These are phyloP conservation scores for Coffea humblotiana DNA, from an alignment of 305 asterid genomes.

Conservation along the genomic window DNA sequence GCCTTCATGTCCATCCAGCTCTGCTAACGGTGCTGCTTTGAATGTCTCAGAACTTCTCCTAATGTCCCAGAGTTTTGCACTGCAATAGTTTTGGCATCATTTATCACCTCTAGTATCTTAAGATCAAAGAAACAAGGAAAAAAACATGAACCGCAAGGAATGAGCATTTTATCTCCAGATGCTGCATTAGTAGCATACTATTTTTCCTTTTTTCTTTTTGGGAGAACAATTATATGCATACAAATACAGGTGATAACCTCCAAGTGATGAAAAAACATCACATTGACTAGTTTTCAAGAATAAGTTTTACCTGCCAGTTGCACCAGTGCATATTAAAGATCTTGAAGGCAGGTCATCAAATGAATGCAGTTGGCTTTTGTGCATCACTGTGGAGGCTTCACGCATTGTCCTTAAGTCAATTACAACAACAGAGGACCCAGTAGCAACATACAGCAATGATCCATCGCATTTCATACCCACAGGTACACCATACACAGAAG, in stretches of 20 bases:
- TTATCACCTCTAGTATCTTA: slow-evolving; percentile 1
- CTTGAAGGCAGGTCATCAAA: slow-evolving; percentile 65
- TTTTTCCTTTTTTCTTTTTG: no score
- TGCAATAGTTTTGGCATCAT: slow-evolving; percentile 22
- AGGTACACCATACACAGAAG: slow-evolving; percentile 48
- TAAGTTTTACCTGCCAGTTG: slow-evolving; percentile 48
- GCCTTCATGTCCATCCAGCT: slow-evolving; percentile 57
- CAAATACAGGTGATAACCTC: not conserved
- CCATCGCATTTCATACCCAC: slow-evolving; percentile 77
- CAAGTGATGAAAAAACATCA: not conserved
- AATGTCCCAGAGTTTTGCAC: slow-evolving; percentile 71
- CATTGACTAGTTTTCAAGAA: not conserved
- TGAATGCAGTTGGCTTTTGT: slow-evolving; percentile 43
- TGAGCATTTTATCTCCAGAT: not conserved
- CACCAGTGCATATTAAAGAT: slow-evolving; percentile 64
- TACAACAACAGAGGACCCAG: slow-evolving; percentile 59
- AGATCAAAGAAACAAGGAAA: not conserved
- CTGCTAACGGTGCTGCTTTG: slow-evolving; percentile 39
- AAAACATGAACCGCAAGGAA: not conserved
- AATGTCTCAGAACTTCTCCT: slow-evolving; percentile 40
- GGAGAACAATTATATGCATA: no score
- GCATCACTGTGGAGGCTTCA: slow-evolving; percentile 41
- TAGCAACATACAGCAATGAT: slow-evolving; percentile 64
- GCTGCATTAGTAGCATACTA: not conserved
- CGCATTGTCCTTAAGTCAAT: slow-evolving; percentile 78